phyloP scores from a whole-genome alignment of 2,329 filamentous ascomycete genomes.

The Cercospora sp. region DNA sequence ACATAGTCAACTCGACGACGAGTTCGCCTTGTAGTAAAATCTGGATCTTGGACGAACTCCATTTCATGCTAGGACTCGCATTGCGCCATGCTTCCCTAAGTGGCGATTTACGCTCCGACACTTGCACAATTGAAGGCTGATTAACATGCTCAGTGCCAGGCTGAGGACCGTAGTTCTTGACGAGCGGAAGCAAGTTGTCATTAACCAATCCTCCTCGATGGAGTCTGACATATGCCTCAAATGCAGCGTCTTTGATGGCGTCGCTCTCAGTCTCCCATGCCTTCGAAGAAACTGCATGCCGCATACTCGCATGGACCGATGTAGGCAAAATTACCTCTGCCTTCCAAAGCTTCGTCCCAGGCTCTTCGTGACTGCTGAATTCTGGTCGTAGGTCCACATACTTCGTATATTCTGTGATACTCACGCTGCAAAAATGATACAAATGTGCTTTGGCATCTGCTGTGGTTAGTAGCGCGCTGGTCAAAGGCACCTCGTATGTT shows the following conservation, averaged over 20 bases:
- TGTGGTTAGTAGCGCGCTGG: constrained; percentile 67
- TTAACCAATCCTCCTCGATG: constrained; percentile 72
- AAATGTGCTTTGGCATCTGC: constrained; percentile 75
- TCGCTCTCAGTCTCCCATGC: constrained; percentile 71
- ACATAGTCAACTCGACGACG: constrained; percentile 25
- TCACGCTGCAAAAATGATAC: constrained; percentile 70
- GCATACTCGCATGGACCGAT: constrained; percentile 64
- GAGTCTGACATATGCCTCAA: constrained; percentile 72
- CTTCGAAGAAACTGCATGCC: constrained; percentile 53
- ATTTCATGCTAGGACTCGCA: neutral
- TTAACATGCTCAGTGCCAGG: constrained; percentile 25
- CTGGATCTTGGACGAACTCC: constrained; percentile 4
- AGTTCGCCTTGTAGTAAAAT: neutral
- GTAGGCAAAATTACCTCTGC: constrained; percentile 71
- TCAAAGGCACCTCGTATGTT: constrained; percentile 48
- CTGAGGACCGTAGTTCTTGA: constrained; percentile 36
- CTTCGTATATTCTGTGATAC: constrained; percentile 56
- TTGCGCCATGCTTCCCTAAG: neutral
- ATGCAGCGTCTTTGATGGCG: constrained; percentile 78
- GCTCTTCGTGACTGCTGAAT: constrained; percentile 56
- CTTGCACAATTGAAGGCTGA: constrained; percentile 33
- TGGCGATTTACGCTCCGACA: constrained; percentile 17
- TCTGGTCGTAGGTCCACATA: constrained; percentile 68
- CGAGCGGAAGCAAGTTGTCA: constrained; percentile 70
- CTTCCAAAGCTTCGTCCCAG: constrained; percentile 38